phyloP scores from a whole-genome alignment of 2,329 filamentous ascomycete genomes.

The Aspergillus luchuensis region DNA sequence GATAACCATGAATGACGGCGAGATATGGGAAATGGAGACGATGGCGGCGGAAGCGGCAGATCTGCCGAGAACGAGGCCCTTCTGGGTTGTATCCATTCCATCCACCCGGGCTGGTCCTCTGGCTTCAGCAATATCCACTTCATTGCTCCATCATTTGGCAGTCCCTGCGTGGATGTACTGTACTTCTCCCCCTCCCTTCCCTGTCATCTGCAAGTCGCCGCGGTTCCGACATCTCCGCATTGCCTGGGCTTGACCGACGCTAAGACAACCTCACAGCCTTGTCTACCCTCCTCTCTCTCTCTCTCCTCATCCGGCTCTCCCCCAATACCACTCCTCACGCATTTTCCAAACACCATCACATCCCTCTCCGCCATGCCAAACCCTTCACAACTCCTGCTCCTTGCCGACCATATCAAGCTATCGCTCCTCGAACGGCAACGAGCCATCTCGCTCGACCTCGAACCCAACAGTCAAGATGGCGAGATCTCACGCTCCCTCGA shows the following conservation, averaged over 20 bases:
- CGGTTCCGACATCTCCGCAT: slow-evolving; percentile 14
- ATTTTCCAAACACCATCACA: neutral
- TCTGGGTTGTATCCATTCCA: slow-evolving; percentile 1
- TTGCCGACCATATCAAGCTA: slow-evolving; percentile 96
- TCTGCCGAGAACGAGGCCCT: slow-evolving; percentile 12
- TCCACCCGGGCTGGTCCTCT: neutral
- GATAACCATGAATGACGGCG: slow-evolving; percentile 12
- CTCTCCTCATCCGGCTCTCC: neutral
- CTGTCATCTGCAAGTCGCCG: slow-evolving; percentile 2
- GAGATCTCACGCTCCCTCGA: slow-evolving; percentile 88
- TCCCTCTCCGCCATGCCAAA: slow-evolving; percentile 48
- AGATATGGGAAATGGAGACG: neutral
- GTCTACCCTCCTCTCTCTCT: neutral
- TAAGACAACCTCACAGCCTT: slow-evolving; percentile 1
- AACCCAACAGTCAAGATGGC: slow-evolving; percentile 78
- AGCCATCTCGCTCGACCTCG: slow-evolving; percentile 76
- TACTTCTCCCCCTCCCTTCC: neutral
- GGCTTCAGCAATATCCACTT: slow-evolving; percentile 7
- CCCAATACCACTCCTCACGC: slow-evolving; percentile 1
- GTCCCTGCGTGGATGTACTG: neutral
- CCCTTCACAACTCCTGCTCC: slow-evolving; percentile 77
- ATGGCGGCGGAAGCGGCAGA: slow-evolving; percentile 17
- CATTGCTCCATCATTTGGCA: slow-evolving; percentile 4
- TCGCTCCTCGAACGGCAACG: slow-evolving; percentile 90
- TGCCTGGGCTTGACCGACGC: slow-evolving; percentile 2